A percentile compares a stretch with the other conserved stretches of the same genome.
Evolutionary conservation across 345 rosid species (phyloP).

Genomic region (Gossypium anomalum): DNA sequence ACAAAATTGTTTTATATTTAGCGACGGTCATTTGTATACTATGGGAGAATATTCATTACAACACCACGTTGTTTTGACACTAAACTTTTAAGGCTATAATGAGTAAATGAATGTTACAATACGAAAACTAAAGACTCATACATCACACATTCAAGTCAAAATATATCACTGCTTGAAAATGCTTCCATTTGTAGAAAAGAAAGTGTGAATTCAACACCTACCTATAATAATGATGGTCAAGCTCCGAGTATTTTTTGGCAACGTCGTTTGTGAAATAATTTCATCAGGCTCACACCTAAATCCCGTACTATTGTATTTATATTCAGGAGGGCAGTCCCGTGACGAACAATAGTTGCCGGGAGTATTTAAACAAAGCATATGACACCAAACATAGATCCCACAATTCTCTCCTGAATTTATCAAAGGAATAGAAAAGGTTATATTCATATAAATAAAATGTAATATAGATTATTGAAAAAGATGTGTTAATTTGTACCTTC

Average conservation of each 20-base stretch:
- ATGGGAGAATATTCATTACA: too few species aligned
- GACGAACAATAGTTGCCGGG: neutral
- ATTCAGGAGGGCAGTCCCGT: neutral
- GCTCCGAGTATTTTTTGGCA: neutral
- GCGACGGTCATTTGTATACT: too few species aligned
- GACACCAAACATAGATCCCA: neutral
- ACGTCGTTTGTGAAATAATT: neutral
- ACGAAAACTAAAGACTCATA: too few species aligned
- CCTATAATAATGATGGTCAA: neutral
- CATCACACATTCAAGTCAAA: too few species aligned
- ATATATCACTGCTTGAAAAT: too few species aligned
- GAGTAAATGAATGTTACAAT: too few species aligned
- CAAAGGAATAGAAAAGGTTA: neutral
- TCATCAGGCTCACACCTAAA: neutral
- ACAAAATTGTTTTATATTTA: too few species aligned
- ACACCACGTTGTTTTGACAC: too few species aligned
- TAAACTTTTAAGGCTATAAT: too few species aligned
- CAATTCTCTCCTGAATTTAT: neutral
- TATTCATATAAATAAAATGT: too few species aligned
- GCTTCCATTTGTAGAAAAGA: neutral
- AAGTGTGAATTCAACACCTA: too few species aligned
- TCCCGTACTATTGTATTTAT: neutral
- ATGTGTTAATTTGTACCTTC: neutral
- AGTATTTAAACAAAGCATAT: neutral
- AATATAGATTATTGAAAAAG: neutral